Conservation (phyloP, 2,329 filamentous ascomycete species). For the Zymoseptoria crescenta region DNA sequence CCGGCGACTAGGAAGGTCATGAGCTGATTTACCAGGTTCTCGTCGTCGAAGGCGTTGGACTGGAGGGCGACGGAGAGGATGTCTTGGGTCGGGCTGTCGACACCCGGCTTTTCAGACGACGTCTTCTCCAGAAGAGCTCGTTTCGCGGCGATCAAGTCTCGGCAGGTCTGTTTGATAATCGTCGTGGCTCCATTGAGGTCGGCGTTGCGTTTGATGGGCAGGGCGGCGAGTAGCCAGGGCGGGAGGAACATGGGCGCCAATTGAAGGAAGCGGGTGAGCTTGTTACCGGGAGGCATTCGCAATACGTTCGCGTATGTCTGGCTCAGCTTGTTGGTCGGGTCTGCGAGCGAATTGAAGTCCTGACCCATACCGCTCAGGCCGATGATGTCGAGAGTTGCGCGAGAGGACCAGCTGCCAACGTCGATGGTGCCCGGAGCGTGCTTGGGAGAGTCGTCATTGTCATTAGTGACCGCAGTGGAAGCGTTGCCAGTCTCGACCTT, state of each 20-base stretch:
- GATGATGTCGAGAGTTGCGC: slow-evolving; percentile 52
- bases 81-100: slow-evolving; percentile 52
- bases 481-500: slow-evolving; percentile 8
- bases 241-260: slow-evolving; percentile 51
- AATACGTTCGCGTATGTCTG: slow-evolving; percentile 46
- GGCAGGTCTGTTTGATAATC: slow-evolving; percentile 55
- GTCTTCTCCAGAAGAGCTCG: slow-evolving; percentile 43
- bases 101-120: slow-evolving; percentile 11
- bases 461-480: slow-evolving; percentile 11
- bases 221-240: slow-evolving; percentile 48
- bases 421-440: slow-evolving; percentile 34
- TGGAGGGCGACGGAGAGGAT: slow-evolving; percentile 75
- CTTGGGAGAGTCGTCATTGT: slow-evolving; percentile 18
- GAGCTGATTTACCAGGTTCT: slow-evolving; percentile 60
- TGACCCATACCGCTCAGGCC: slow-evolving; percentile 50
- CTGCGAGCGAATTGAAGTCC: slow-evolving; percentile 47
- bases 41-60: slow-evolving; percentile 67
- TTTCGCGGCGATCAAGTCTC: slow-evolving; percentile 63
- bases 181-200: slow-evolving; percentile 50
- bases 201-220: slow-evolving; percentile 67
- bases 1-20: slow-evolving; percentile 68
- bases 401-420: slow-evolving; percentile 40
- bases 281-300: background rate
- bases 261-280: slow-evolving; percentile 6
- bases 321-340: slow-evolving; percentile 46